Evolutionary conservation across 1,284 basidiomycete genomes (phyloP), one percentile per base, ranked within the genome.

Genomic region (Leccinum glutinopallens): DNA sequence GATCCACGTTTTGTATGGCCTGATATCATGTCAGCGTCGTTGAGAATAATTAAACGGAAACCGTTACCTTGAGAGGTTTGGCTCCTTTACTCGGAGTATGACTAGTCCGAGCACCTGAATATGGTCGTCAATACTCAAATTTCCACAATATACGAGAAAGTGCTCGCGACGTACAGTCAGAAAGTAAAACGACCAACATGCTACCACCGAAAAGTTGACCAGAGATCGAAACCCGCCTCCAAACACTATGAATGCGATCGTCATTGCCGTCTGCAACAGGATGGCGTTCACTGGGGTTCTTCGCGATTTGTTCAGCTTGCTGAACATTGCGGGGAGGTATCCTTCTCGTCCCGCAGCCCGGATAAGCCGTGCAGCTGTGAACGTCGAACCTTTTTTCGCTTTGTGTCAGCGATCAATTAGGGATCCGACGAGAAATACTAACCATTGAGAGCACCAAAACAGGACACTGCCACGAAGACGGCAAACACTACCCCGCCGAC

Each of bases 1-100:
- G 39, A 98, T 89, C 89, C 90, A 98, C 1, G 95, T 93, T 72
- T 88, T 91, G 76, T 98, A 98, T 0, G 96, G 96, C 67, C 95
- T 92, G 12, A 68, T 22, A 17, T 46, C 35, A 19, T 53, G 43
- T n/a, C 12, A 67, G 46, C 32, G 32, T 59, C 35, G 7, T 63
- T 3, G n/a, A 5, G 12, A 58, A 58, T 39, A 25, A 17, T 4
- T 15, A 58, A 39, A 39, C 8, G 5, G 8, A 58, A 58, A 53
- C 79, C 61, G 10, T 15, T 66, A 88, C 91, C 94, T 84, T 71
- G 94, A 90, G 9, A 98, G 81, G 68, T 90, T 85, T 0, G 97
- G 97, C 77, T 99, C 97, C 72, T 96, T 94, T 22, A 97, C 80
- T 39, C 97, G 86, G 54, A 99, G 78, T 58, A 97, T 90, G 0